Conservation (phyloP, 2,329 filamentous ascomycete species). For the Penicillium carneum region DNA sequence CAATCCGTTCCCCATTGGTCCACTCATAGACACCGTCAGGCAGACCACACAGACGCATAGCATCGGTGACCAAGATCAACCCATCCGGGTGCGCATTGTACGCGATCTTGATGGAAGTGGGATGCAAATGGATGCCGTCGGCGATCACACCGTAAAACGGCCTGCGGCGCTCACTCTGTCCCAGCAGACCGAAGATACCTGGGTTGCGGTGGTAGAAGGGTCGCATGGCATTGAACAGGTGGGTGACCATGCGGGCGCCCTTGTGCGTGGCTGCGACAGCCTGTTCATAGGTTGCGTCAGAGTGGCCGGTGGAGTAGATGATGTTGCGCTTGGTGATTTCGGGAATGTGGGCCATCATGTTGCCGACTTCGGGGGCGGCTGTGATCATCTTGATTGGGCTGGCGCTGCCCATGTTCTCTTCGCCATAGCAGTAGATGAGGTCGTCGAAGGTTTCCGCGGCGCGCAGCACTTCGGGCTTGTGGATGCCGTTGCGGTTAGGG, state of each 20-base stretch:
- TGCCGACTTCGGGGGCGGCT: constrained; percentile 79
- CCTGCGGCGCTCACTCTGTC: constrained; percentile 63
- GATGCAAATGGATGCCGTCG: constrained; percentile 88
- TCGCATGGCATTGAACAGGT: constrained; percentile 92
- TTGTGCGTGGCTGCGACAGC: constrained; percentile 73
- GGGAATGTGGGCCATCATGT: constrained; percentile 73
- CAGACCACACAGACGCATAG: constrained; percentile 84
- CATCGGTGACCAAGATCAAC: constrained; percentile 88
- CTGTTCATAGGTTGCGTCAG: constrained; percentile 84
- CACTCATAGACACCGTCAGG: constrained; percentile 85
- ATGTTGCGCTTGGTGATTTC: constrained; percentile 71
- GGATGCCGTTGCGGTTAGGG: constrained; percentile 83
- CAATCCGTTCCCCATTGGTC: constrained; percentile 73
- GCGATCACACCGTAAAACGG: constrained; percentile 90
- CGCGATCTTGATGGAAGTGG: constrained; percentile 86
- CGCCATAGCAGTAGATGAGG: constrained; percentile 64
- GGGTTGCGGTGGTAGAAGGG: constrained; percentile 90
- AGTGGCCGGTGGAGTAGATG: constrained; percentile 82
- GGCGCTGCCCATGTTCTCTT: constrained; percentile 64
- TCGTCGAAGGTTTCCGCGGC: constrained; percentile 70
- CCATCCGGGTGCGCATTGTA: constrained; percentile 85
- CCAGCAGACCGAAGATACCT: constrained; percentile 85
- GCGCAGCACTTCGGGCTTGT: constrained; percentile 75
- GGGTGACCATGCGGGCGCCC: constrained; percentile 87
- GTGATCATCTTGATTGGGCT: constrained; percentile 77